Base-by-base conservation (phyloP, 2,329 filamentous ascomycete genomes). In the Whalleya microplaca region DNA sequence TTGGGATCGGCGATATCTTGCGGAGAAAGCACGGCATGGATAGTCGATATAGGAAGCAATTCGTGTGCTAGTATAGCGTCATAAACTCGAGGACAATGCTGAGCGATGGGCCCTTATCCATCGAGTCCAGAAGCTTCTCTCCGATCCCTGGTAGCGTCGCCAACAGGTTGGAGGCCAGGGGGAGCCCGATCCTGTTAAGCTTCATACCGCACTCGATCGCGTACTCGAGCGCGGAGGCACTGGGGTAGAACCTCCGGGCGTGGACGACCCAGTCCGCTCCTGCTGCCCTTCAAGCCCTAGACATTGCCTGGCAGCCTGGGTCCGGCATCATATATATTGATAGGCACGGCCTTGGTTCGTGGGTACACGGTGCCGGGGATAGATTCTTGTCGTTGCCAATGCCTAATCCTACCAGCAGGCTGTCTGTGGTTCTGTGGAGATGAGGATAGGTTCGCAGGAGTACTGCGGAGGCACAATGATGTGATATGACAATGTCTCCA, bases 81-180 rank as follows among this genome's bases (percentile, higher is more conserved):
- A 82, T 75, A 19, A 74, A 69, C n/a, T 77, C 74, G 2, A 86
- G 69, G 10, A 85, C 80, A 2, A 72, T 73, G 37, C 78, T 67
- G 7, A 80, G 55, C 1, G 70, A 64, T 41, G 48, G 61, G 0
- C 18, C 68, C 3, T 71, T 64, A 57, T 85, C 82, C 1, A 72
- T 73, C 82, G 23, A 9, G 4, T 76, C 77, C 0, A 82, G 68
- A 53, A 82, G 81, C 65, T 85, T 85, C 62, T 86, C 83, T 3
- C 79, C 80, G 21, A 85, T 75, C 75, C 84, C 88, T 6, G 79
- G 76, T 2, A 88, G 74, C 19, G 87, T 65, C 0, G 83, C 81
- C 1, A 87, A 58, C 0, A 85, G 85, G 32, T 74, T 84, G 3
- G 79, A 72, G 2, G 77, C 73, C 1, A 88, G 69, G 0, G 76